phyloP scores from a whole-genome alignment of 2,329 filamentous ascomycete genomes.

The Ascocoryne sarcoides region DNA sequence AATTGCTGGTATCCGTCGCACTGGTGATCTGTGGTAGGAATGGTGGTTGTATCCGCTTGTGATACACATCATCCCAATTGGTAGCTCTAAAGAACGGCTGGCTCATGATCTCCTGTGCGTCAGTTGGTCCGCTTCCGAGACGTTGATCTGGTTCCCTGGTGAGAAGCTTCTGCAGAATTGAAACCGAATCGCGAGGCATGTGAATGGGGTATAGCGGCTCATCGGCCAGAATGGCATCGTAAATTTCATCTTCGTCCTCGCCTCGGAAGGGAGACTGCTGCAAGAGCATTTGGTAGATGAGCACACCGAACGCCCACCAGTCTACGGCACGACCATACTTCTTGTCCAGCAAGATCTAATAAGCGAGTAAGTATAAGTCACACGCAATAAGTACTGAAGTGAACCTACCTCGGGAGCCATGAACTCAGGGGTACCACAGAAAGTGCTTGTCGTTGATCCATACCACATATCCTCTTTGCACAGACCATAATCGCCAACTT shows the following conservation, averaged over 20 bases:
- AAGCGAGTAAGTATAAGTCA: conserved; percentile 29
- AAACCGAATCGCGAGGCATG: conserved; percentile 96
- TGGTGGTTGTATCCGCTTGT: conserved; percentile 83
- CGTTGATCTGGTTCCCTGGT: conserved; percentile 91
- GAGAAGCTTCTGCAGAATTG: conserved; percentile 92
- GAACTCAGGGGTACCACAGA: conserved; percentile 98
- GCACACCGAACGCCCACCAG: conserved; percentile 98
- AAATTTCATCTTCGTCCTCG: conserved; percentile 98
- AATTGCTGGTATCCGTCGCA: conserved; percentile 98
- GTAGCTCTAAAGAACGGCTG: conserved; percentile 97
- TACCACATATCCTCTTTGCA: conserved; percentile 99
- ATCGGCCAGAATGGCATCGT: conserved; percentile 94
- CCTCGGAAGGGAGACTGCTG: conserved; percentile 98
- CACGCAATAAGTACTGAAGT: neutral
- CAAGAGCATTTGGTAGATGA: conserved; percentile 99
- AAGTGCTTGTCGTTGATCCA: conserved; percentile 90
- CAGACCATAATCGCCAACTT: conserved; percentile 96
- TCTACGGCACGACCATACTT: conserved; percentile 96
- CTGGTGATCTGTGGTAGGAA: conserved; percentile 86
- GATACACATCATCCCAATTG: conserved; percentile 97
- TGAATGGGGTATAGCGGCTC: conserved; percentile 97
- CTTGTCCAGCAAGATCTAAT: conserved; percentile 88
- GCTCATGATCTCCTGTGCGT: conserved; percentile 97
- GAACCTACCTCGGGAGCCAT: conserved; percentile 87
- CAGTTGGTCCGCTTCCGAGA: conserved; percentile 87